Conservation (phyloP, 441 rosid genomes). For the Arabidopsis hybrid region DNA sequence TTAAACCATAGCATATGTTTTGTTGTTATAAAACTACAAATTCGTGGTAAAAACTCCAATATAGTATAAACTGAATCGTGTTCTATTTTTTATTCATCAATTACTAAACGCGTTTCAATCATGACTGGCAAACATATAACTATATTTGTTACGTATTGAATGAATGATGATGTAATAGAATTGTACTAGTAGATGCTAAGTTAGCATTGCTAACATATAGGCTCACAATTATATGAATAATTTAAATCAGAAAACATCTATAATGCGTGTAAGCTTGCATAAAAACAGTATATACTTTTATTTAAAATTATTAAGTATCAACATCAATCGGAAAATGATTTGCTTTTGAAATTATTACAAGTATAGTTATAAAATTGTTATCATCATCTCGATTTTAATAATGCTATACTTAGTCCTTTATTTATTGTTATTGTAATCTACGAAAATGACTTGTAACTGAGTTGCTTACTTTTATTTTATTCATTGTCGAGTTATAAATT, state of each 20-base stretch:
- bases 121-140: too few species aligned
- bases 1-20: too few species aligned
- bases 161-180: too few species aligned
- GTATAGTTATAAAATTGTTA: constrained; percentile 4
- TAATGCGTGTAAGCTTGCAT: constrained; percentile 30
- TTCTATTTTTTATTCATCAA: too few species aligned
- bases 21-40: too few species aligned
- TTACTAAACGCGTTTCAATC: too few species aligned
- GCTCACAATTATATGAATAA: constrained; percentile 29
- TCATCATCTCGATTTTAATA: constrained; percentile 18
- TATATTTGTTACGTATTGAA: too few species aligned
- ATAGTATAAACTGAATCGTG: too few species aligned
- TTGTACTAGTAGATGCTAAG: too few species aligned
- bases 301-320: constrained; percentile 33
- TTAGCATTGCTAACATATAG: too few species aligned
- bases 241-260: constrained; percentile 14
- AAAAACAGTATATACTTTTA: constrained; percentile 28
- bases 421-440: background rate
- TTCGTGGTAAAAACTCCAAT: too few species aligned
- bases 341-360: constrained; percentile 22
- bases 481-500: too few species aligned
- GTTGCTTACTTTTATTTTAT: constrained; percentile 5
- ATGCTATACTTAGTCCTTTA: constrained; percentile 1
- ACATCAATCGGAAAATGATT: constrained; percentile 36
- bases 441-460: constrained; percentile 29